Percentiles rank a stretch among this genome's conserved stretches.
Conservation (phyloP, 352 stramenopile genomes). For the Pythium pyrilobum region DNA sequence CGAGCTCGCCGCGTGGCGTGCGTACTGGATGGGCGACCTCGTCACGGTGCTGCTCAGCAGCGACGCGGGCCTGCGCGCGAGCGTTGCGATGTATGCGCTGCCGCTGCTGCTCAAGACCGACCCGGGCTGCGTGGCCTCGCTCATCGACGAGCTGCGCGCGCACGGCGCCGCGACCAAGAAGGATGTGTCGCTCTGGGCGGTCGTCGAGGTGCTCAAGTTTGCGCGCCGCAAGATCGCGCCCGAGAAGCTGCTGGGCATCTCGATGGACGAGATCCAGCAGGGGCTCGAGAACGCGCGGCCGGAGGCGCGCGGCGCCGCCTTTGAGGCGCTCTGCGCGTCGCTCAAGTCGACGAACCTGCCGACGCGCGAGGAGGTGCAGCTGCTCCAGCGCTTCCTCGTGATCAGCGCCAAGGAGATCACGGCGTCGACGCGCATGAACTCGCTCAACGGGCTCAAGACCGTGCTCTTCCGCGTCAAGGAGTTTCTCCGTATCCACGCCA, state of each 20-base stretch:
- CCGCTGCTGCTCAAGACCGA: conserved; percentile 72
- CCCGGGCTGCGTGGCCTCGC: conserved; percentile 34
- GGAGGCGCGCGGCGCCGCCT: conserved; percentile 62
- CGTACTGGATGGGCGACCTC: conserved; percentile 55
- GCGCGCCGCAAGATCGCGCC: conserved; percentile 61
- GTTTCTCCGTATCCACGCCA: conserved; percentile 45
- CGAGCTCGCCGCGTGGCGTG: conserved; percentile 23
- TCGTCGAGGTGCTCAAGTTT: conserved; percentile 77
- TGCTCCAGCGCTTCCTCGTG: conserved; percentile 66
- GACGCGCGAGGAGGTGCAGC: conserved; percentile 37
- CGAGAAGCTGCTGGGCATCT: conserved; percentile 50
- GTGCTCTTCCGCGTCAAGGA: conserved; percentile 75
- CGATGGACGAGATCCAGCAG: conserved; percentile 43
- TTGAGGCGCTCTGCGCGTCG: conserved; percentile 72
- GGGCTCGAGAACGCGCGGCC: conserved; percentile 48
- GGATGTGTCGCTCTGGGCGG: conserved; percentile 58
- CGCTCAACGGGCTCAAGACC: conserved; percentile 68
- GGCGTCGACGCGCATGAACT: conserved; percentile 58
- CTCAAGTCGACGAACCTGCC: conserved; percentile 79
- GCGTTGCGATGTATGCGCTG: conserved; percentile 71
- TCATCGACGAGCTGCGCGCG: conserved; percentile 46
- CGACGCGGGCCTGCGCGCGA: conserved; percentile 46
- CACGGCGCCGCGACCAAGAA: conserved; percentile 11
- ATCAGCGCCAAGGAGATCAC: conserved; percentile 73
- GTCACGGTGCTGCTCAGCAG: conserved; percentile 42